These are phyloP conservation scores for Neurospora sp. DNA, from an alignment of 495 filamentous ascomycete species.

Conservation along the genomic window DNA sequence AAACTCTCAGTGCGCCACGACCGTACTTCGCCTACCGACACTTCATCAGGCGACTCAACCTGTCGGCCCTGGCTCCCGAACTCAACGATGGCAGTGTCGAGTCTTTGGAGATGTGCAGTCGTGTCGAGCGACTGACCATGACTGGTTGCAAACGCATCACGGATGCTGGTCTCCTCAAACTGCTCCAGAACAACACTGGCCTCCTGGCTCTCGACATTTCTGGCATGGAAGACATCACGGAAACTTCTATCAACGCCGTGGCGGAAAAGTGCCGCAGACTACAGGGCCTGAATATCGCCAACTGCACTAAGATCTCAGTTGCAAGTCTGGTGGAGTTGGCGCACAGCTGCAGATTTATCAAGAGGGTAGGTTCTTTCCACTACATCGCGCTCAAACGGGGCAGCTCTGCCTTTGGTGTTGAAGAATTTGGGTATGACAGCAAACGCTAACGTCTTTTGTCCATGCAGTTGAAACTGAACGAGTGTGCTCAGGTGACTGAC, in stretches of 20 bases:
- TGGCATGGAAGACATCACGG: slow-evolving; percentile 66
- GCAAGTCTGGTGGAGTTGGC: slow-evolving; percentile 76
- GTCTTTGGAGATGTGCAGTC: slow-evolving; percentile 74
- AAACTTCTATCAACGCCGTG: slow-evolving; percentile 69
- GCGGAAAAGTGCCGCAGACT: slow-evolving; percentile 71
- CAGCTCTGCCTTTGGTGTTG: background rate
- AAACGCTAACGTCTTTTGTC: slow-evolving; percentile 15
- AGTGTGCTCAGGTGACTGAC: slow-evolving; percentile 71
- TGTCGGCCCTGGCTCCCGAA: slow-evolving; percentile 62
- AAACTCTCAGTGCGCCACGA: slow-evolving; percentile 54
- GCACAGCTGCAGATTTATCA: slow-evolving; percentile 72
- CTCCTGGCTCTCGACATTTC: slow-evolving; percentile 90
- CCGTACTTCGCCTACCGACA: slow-evolving; percentile 79
- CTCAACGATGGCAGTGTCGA: slow-evolving; percentile 86
- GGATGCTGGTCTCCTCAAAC: slow-evolving; percentile 68
- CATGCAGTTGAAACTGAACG: slow-evolving; percentile 83
- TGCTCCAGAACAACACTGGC: slow-evolving; percentile 70
- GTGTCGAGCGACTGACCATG: slow-evolving; percentile 87
- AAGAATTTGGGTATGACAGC: background rate
- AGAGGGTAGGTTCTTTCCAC: slow-evolving; percentile 53
- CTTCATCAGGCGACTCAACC: slow-evolving; percentile 82
- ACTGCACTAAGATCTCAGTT: slow-evolving; percentile 75
- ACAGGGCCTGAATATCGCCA: slow-evolving; percentile 89
- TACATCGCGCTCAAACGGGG: background rate
- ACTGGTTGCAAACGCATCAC: slow-evolving; percentile 82